A percentile compares a stretch with the other conserved stretches of the same genome.
phyloP scores from a whole-genome alignment of 176 grass and related monocot species.

The Zoysia japonica region DNA sequence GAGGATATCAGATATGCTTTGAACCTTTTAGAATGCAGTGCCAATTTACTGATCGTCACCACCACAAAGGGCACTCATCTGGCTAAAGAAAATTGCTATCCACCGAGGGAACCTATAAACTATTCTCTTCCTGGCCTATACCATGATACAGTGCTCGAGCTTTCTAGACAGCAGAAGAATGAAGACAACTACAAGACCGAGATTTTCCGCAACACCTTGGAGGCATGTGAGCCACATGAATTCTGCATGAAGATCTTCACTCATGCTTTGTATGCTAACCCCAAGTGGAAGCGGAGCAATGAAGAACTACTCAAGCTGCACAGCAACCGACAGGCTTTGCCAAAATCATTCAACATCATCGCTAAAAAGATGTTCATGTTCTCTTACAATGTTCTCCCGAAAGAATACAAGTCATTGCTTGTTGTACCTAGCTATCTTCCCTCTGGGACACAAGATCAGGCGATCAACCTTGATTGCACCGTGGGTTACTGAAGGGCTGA shows the following conservation, averaged over 20 bases:
- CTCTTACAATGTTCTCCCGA: neutral
- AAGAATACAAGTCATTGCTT: conserved; percentile 13
- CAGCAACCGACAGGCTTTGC: neutral
- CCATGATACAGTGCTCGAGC: no score
- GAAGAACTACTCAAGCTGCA: neutral
- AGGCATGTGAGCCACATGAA: neutral
- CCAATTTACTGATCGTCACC: neutral
- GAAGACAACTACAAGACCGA: neutral
- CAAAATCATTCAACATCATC: neutral
- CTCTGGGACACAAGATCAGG: neutral
- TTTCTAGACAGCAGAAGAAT: neutral
- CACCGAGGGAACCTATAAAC: no score
- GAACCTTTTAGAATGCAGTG: neutral
- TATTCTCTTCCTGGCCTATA: no score
- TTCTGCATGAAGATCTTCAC: conserved; percentile 1
- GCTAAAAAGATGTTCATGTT: neutral
- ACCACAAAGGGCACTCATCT: neutral
- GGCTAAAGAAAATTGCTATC: neutral
- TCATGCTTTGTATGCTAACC: neutral
- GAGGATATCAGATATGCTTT: neutral
- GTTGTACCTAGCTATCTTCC: conserved; percentile 31
- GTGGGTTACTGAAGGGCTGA: conserved; percentile 2
- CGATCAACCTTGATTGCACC: conserved; percentile 3
- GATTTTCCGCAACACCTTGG: neutral
- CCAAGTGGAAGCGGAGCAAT: conserved; percentile 8